Conservation (phyloP, 2,329 filamentous ascomycete genomes). For the Neonectria neomacrospora region DNA sequence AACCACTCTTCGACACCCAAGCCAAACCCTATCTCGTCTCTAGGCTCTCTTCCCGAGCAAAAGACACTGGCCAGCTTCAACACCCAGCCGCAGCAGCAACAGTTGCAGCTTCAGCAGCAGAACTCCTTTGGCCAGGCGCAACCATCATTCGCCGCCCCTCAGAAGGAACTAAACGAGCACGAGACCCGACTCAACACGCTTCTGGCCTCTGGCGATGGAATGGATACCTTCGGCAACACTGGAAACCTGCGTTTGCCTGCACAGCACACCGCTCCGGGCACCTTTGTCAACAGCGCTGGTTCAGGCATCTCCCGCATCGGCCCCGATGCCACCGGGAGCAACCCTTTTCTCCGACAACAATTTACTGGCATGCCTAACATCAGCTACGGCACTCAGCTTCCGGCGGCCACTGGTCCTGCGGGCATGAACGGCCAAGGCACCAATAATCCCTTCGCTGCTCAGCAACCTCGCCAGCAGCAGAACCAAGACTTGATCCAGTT, state of each 20-base stretch:
- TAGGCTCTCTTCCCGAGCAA: slow-evolving; percentile 84
- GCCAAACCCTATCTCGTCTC: slow-evolving; percentile 70
- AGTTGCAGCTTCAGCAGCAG: slow-evolving; percentile 55
- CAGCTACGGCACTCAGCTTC: slow-evolving; percentile 63
- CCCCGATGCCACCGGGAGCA: slow-evolving; percentile 80
- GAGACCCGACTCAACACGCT: slow-evolving; percentile 86
- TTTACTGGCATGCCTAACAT: slow-evolving; percentile 80
- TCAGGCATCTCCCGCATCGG: slow-evolving; percentile 78
- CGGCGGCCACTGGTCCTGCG: slow-evolving; percentile 67
- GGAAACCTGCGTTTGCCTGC: slow-evolving; percentile 94
- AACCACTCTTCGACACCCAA: slow-evolving; percentile 65
- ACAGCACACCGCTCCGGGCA: slow-evolving; percentile 95
- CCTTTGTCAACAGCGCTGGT: slow-evolving; percentile 95
- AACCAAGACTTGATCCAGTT: slow-evolving; percentile 73
- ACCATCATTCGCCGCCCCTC: slow-evolving; percentile 52
- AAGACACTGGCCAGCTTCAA: slow-evolving; percentile 74
- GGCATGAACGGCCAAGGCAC: slow-evolving; percentile 63
- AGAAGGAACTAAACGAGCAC: slow-evolving; percentile 69
- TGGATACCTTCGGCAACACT: slow-evolving; percentile 98
- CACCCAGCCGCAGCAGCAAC: slow-evolving; percentile 61
- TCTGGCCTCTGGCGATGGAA: slow-evolving; percentile 86
- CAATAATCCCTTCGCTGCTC: slow-evolving; percentile 68
- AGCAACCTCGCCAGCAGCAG: slow-evolving; percentile 60
- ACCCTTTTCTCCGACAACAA: slow-evolving; percentile 88
- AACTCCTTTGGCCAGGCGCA: slow-evolving; percentile 46